Evolutionary conservation across 306 rosid species (phyloP), one percentile per base, ranked within the genome.

Genomic region (Prinsepia uniflora): DNA sequence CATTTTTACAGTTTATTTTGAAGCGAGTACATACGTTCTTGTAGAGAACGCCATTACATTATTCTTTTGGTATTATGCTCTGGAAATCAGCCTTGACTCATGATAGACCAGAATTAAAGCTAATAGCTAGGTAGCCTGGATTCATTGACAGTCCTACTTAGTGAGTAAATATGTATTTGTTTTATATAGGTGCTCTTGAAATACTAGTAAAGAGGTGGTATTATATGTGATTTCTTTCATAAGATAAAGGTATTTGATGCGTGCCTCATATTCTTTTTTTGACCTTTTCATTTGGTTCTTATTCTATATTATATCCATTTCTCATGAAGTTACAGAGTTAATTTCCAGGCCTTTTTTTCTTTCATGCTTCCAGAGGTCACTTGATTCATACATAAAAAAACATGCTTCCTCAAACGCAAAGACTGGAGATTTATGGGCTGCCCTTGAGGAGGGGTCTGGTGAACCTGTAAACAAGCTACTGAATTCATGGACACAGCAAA

Each of bases 401-500:
- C 79, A 85, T 70, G 92, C 97, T 13, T 88, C 63, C 77, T 85
- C 96, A 67, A 93, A 90, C 84, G 89, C 97, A 15, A 93, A 82
- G 84, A 90, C 98, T 15, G 98, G 84, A 87, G 96, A 93, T 85
- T 85, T 93, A 18, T 90, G 98, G 97, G 93, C 91, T 63, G 86
- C 94, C 47, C 98, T 93, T 74, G 98, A 90, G 78, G 97, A 90
- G 77, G 98, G 87, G 65, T 93, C 98, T 59, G 92, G 96, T 70
- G 87, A 90, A 82, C 93, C 96, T 56, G 96, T 93, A 78, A 90
- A 85, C 83, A 87, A 83, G 70, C 82, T 93, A 72, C 90, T 93
- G 98, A 72, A 82, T 82, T 84, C 97, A 12, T 93, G 98, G 98
- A 90, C 98, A 49, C 89, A 93, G 84, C 97, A 93, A 84, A 82